Conservation (phyloP, 306 rosid genomes). For the Ormosia emarginata region DNA sequence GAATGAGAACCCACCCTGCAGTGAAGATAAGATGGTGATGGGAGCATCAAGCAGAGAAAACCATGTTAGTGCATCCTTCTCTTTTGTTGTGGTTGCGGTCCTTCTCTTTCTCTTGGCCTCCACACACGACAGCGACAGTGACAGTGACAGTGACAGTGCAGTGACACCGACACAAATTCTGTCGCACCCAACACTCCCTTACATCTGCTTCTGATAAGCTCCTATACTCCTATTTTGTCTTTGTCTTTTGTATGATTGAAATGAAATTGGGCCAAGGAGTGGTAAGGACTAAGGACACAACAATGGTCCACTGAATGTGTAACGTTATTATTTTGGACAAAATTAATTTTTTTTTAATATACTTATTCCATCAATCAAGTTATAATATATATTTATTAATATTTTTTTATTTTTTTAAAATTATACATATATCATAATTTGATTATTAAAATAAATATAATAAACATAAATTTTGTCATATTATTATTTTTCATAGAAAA, state of each 20-base stretch:
- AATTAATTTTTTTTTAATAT: too few relatives aligned
- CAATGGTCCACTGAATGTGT: background rate
- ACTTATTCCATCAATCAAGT: too few relatives aligned
- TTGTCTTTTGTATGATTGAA: background rate
- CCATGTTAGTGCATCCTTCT: background rate
- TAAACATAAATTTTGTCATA: too few relatives aligned
- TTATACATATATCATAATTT: too few relatives aligned
- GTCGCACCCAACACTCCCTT: background rate
- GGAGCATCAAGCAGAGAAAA: background rate
- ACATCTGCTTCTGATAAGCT: background rate
- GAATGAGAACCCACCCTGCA: conserved; percentile 3
- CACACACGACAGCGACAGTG: background rate
- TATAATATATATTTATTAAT: too few relatives aligned
- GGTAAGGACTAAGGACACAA: background rate
- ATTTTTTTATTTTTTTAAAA: too few relatives aligned
- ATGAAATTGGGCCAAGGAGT: background rate
- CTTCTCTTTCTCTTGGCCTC: background rate
- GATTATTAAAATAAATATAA: too few relatives aligned
- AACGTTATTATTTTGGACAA: too few relatives aligned
- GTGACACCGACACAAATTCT: background rate
- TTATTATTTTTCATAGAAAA: too few relatives aligned
- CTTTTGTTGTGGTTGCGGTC: background rate
- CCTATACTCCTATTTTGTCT: background rate
- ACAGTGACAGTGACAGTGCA: background rate
- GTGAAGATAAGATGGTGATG: conserved; percentile 2